Evolutionary conservation across 495 filamentous ascomycete genomes (phyloP).

Genomic region (Neurospora sp.): DNA sequence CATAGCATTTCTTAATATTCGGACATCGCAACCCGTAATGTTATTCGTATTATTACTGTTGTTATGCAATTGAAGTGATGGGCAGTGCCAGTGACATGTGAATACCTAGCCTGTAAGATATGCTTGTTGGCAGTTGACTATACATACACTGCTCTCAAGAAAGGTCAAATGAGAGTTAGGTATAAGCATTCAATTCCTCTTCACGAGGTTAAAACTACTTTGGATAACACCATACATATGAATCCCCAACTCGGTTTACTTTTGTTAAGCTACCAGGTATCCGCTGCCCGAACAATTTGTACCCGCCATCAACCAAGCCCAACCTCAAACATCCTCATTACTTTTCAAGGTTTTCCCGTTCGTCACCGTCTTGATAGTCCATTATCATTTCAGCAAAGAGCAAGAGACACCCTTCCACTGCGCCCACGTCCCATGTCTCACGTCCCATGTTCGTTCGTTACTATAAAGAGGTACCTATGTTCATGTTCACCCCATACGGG

Average conservation of each 20-base stretch:
- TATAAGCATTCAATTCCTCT: background rate
- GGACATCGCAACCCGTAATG: background rate
- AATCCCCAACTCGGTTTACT: background rate
- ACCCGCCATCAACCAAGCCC: background rate
- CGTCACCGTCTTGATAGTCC: background rate
- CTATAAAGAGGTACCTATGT: background rate
- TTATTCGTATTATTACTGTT: background rate
- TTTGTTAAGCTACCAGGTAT: background rate
- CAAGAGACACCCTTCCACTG: background rate
- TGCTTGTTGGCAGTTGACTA: too few relatives aligned
- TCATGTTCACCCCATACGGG: background rate
- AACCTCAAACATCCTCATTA: background rate
- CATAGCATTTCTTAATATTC: background rate
- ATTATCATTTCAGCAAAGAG: background rate
- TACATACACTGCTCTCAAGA: too few relatives aligned
- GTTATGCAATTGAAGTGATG: background rate
- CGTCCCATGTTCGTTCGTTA: background rate
- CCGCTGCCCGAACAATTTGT: background rate
- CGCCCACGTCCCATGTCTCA: background rate
- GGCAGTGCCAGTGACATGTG: too few relatives aligned
- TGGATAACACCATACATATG: background rate
- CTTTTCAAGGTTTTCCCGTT: background rate
- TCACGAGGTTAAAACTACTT: background rate
- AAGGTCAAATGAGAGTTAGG: too few relatives aligned
- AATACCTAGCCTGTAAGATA: too few relatives aligned